These are phyloP conservation scores for Colletotrichum chlorophyti DNA, from an alignment of 2,329 filamentous ascomycete genomes.

Conservation along the genomic window DNA sequence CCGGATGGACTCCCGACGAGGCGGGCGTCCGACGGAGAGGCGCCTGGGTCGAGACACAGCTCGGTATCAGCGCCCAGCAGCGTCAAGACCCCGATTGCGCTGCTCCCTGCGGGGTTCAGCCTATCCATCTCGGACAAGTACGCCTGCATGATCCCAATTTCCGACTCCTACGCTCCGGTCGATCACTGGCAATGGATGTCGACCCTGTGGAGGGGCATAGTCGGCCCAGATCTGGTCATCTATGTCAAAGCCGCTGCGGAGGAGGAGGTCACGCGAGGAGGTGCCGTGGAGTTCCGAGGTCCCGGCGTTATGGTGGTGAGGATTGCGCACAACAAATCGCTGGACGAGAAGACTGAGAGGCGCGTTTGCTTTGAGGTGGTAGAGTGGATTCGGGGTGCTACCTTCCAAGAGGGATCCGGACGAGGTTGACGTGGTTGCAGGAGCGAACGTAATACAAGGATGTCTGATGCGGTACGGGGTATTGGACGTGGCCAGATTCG, in stretches of 20 bases:
- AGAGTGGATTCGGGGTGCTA: constrained; percentile 72
- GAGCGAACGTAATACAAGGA: constrained; percentile 2
- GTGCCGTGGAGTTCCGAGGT: constrained; percentile 64
- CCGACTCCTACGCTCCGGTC: constrained; percentile 78
- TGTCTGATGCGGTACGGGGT: background rate
- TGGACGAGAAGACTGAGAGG: constrained; percentile 75
- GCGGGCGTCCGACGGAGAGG: constrained; percentile 23
- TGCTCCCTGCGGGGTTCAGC: constrained; percentile 81
- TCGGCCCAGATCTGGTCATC: constrained; percentile 81
- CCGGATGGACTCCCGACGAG: constrained; percentile 8
- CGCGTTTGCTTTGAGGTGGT: constrained; percentile 86
- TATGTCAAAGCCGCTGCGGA: constrained; percentile 59
- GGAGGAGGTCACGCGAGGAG: constrained; percentile 43
- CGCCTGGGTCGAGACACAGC: background rate
- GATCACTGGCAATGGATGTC: constrained; percentile 99
- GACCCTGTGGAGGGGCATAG: constrained; percentile 86
- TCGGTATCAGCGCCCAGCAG: constrained; percentile 3
- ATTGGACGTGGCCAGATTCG: background rate
- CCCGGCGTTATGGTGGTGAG: constrained; percentile 62
- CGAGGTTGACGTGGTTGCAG: background rate
- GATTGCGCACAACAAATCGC: constrained; percentile 46
- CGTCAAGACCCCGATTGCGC: constrained; percentile 68
- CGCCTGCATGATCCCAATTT: constrained; percentile 75
- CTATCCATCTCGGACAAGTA: constrained; percentile 80
- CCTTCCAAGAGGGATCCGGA: constrained; percentile 43